A percentile compares a stretch with the other conserved stretches of the same genome.
phyloP scores from a whole-genome alignment of 495 filamentous ascomycete genomes.

The Trichoderma orchidacearum region DNA sequence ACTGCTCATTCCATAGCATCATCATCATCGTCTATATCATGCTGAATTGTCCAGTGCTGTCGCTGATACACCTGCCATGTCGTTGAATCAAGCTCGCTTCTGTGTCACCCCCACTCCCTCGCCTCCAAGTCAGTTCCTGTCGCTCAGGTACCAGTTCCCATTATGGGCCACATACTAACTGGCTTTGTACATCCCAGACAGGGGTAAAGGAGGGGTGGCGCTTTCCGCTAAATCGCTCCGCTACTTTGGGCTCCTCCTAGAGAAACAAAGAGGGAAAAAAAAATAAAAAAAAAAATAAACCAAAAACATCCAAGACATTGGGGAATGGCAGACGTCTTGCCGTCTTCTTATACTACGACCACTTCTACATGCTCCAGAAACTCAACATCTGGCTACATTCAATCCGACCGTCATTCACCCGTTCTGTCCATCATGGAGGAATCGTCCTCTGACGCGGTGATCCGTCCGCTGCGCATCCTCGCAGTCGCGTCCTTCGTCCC shows the following conservation, averaged over 20 bases:
- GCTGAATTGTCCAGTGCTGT: not conserved
- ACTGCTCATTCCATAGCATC: too few relatives aligned
- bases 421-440: not conserved
- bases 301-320: too few relatives aligned
- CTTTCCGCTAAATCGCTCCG: not conserved
- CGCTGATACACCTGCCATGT: not conserved
- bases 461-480: slow-evolving; percentile 18
- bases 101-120: not conserved
- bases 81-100: not conserved
- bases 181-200: not conserved
- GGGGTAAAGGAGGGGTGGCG: not conserved
- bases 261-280: not conserved
- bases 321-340: not conserved
- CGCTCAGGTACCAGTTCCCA: not conserved
- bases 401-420: not conserved
- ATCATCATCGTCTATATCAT: not conserved
- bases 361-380: not conserved
- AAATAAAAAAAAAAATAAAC: not conserved
- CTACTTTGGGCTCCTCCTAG: not conserved
- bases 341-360: not conserved
- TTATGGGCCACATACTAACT: not conserved
- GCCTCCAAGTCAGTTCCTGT: not conserved
- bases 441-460: not conserved
- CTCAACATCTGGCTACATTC: not conserved
- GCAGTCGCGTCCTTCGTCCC: slow-evolving; percentile 35